A percentile compares a stretch with the other conserved stretches of the same genome.
Conservation (phyloP, 441 rosid species). For the Populus hybrid region DNA sequence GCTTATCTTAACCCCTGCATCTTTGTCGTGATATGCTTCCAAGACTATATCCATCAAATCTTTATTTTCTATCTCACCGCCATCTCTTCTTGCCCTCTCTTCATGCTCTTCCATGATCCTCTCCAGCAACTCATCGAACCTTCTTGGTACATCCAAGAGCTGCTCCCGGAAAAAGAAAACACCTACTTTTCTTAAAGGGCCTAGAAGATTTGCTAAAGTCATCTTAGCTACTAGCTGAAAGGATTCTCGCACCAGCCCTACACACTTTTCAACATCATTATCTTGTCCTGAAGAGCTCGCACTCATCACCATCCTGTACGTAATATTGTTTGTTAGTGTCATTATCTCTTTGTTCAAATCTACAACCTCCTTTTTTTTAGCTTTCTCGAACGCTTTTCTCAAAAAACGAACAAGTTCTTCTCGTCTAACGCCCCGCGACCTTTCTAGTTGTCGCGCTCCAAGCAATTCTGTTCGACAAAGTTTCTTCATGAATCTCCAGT, state of each 20-base stretch:
- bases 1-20: constrained; percentile 26
- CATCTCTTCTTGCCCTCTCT: constrained; percentile 19
- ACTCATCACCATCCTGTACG: constrained; percentile 34
- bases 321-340: constrained; percentile 29
- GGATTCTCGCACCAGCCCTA: constrained; percentile 19
- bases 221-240: constrained; percentile 9
- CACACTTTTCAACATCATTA: constrained; percentile 35
- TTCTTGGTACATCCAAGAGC: constrained; percentile 24
- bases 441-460: constrained; percentile 25
- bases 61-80: constrained; percentile 2
- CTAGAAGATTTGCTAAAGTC: constrained; percentile 13
- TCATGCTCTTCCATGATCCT: constrained; percentile 37
- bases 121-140: constrained; percentile 37
- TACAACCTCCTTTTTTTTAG: constrained; percentile 22
- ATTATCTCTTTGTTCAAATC: constrained; percentile 37
- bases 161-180: constrained; percentile 25
- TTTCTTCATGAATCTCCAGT: constrained; percentile 55
- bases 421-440: constrained; percentile 21
- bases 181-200: constrained; percentile 27
- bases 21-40: constrained; percentile 23
- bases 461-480: constrained; percentile 36
- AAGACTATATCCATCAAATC: constrained; percentile 45
- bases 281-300: constrained; percentile 37
- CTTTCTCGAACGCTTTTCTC: constrained; percentile 19
- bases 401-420: constrained; percentile 30